Evolutionary conservation across 768 basidiomycete genomes (phyloP).

Genomic region (Lepiota subincarnata): DNA sequence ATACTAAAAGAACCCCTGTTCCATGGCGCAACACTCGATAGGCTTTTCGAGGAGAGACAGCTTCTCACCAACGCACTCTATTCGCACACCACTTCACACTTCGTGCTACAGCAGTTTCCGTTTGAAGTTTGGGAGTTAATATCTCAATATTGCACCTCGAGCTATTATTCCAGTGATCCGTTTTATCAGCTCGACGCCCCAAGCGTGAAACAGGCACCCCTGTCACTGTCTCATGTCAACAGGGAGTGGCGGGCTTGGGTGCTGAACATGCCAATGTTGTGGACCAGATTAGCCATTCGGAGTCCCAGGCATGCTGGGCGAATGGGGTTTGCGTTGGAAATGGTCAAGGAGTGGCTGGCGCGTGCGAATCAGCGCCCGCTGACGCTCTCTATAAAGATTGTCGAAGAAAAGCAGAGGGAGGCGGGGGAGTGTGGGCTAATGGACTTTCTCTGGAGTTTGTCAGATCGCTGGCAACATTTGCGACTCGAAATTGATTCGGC

Average conservation of each 20-base stretch:
- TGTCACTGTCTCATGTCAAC: background rate
- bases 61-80: background rate
- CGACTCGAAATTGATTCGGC: background rate
- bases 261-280: background rate
- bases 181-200: background rate
- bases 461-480: background rate
- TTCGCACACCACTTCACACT: background rate
- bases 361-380: background rate
- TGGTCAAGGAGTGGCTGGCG: background rate
- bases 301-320: background rate
- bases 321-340: background rate
- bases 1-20: slow-evolving; percentile 1
- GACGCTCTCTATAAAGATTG: background rate
- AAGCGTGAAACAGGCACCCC: background rate
- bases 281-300: background rate
- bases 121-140: slow-evolving; percentile 1
- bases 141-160: background rate
- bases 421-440: background rate
- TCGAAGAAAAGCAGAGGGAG: background rate
- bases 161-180: background rate
- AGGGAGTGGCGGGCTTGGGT: background rate
- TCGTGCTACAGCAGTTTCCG: background rate
- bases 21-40: background rate
- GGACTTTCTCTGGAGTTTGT: background rate
- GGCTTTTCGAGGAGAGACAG: background rate